Evolutionary conservation across 2,329 filamentous ascomycete species (phyloP).

Genomic region (Botrytis medusae): DNA sequence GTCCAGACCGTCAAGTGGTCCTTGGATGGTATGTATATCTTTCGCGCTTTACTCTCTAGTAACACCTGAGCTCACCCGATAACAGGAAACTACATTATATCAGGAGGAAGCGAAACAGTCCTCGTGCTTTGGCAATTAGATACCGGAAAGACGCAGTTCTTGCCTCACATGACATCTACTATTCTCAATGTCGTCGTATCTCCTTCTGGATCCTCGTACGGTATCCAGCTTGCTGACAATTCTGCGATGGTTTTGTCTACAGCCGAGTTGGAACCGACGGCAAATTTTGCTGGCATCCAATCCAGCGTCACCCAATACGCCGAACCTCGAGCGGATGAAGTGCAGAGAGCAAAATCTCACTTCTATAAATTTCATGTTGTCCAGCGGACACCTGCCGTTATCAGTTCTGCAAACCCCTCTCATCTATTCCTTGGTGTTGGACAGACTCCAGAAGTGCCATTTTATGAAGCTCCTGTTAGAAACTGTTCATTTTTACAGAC

Average conservation of each 20-base stretch:
- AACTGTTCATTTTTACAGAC: constrained; percentile 72
- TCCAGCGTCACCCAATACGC: constrained; percentile 53
- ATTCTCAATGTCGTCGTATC: constrained; percentile 86
- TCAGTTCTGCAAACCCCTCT: constrained; percentile 62
- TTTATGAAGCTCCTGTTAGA: constrained; percentile 52
- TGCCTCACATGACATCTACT: constrained; percentile 86
- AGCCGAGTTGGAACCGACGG: constrained; percentile 79
- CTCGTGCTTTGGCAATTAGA: constrained; percentile 93
- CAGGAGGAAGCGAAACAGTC: constrained; percentile 85
- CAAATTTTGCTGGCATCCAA: constrained; percentile 83
- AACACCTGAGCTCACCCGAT: constrained; percentile 33
- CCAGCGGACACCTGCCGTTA: constrained; percentile 54
- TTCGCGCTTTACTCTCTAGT: not conserved
- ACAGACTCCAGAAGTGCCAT: constrained; percentile 56
- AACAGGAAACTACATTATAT: constrained; percentile 87
- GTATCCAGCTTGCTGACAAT: constrained; percentile 85
- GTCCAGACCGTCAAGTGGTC: constrained; percentile 91
- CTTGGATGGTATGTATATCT: constrained; percentile 66
- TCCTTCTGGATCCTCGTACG: constrained; percentile 75
- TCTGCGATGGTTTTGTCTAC: constrained; percentile 89
- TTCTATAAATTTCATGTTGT: constrained; percentile 34
- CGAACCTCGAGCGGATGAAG: constrained; percentile 52
- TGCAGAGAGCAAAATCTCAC: constrained; percentile 48
- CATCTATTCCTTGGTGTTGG: constrained; percentile 68
- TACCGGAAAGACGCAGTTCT: constrained; percentile 75